Evolutionary conservation across 225 moss, liverwort and hornwort species (phyloP), one percentile per base, ranked within the genome.

Genomic region (Neckera pumila): DNA sequence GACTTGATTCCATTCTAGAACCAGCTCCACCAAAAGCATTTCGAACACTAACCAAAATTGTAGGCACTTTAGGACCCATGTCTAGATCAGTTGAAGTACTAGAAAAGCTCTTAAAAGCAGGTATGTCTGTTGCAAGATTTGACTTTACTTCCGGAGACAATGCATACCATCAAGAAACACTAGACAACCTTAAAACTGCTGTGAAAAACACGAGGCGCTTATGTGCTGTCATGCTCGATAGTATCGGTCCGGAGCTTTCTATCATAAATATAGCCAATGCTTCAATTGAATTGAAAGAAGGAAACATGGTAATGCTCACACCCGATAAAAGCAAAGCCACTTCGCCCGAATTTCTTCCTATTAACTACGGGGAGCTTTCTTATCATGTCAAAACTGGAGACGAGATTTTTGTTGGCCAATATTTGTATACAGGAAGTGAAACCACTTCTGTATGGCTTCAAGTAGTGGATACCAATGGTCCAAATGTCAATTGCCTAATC

Each of bases 391-490:
- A 98, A 88, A 73, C 92, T 11, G 94, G 95, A 34, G 97, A 97
- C 71, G 96, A 96, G 51, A 94, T 98, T 49, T 98, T 98, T 49
- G 93, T 97, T 0, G 97, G 97, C 8, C 97, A 98, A 49, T 98
- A 98, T 42, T 78, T 98, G 11, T 98, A 94, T 10, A 98, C 98
- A 0, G 96, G 98, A 38, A 98, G 98, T 60, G 97, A 98, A 90
- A 88, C 91, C 25, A 97, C 97, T 17, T 93, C 95, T 1, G 91
- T 94, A 1, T 95, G 95, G 95, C 90, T 93, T 28, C 82, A 95
- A 85, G 98, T 98, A 61, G 89, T 90, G 14, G 97, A 98, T 59
- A 95, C 95, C 27, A 95, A 97, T 53, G 94, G 94, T 11, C 85
- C 87, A 1, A 84, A 93, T 6, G 90, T 98, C 9, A 94, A 94